Base-by-base conservation (phyloP, 768 basidiomycete species). In the Phylloporus scabripes region DNA sequence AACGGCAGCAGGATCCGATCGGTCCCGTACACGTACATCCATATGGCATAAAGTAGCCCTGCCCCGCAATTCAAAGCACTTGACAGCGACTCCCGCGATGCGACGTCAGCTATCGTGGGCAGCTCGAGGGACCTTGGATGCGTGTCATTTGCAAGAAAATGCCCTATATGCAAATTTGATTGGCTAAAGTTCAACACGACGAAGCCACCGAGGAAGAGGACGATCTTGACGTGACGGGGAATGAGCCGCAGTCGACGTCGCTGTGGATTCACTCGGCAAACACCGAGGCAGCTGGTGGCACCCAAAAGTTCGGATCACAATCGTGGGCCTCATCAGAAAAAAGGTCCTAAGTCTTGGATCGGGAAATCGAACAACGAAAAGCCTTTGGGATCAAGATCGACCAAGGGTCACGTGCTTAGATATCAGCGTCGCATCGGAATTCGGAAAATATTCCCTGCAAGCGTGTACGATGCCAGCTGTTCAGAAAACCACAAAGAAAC, bases 401-500 rank as follows among this genome's bases (percentile, higher is more conserved):
- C 21, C 5, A n/a, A n/a, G 24, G 44, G 42, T 62, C 61, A 62
- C 61, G 61, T 62, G 60, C 29, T 0, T 5, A 14, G 23, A 59
- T 46, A 49, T 51, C 49, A 24, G 8, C 17, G 14, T 8, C 14
- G 23, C 9, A 33, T 45, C 44, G 33, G 44, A 2, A 36, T 20
- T 46, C 37, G 46, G 23, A 40, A 15, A 38, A 10, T 20, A 21
- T 6, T 28, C 26, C 26, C 8, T 6, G 18, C 7, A 38, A 7
- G 20, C 36, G 14, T 7, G n/a, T 15, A 45, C 46, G n/a, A 77
- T 77, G 76, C 66, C 74, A 21, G 67, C 71, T 20, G 37, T 61
- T 31, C 67, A 66, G 54, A 81, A 75, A 58, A 56, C 53, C 46
- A 51, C 63, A 29, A 80, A 75, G 62, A 87, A 83, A 60, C 71